Base-by-base conservation (phyloP, 495 filamentous ascomycete species). In the Aspergillus nidulans region DNA sequence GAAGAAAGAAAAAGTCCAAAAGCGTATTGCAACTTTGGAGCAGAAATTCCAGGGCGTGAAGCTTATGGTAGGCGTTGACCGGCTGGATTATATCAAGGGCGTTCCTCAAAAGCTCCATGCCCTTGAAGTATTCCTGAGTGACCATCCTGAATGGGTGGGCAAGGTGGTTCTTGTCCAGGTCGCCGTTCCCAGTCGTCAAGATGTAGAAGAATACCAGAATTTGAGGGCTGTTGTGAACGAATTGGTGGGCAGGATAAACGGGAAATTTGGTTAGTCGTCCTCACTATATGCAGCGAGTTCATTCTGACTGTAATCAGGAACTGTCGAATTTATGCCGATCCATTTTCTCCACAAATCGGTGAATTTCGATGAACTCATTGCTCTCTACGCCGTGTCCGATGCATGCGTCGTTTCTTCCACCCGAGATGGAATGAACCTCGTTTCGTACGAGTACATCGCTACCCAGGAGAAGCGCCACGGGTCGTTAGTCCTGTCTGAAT, bases 381-480 rank as follows among this genome's bases (percentile, higher is more conserved):
- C 92, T 0, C 80, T 97, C 3, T 97, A 97, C 61, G 89, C 92
- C 16, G 87, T 96, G 19, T 94, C 89, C 7, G 94, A 97, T 67
- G 91, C 90, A 24, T 97, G 92, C 67, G 82, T 97, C 18, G 92
- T 97, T 40, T 92, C 89, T 23, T 97, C 92, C 2, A 97, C 94
- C 6, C 83, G 94, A n/a, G 92, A 97, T 66, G 92, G 92, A 55
- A 97, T 97, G 92, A 97, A 97, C 68, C 81, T 97, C n/a, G 92
- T 97, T 28, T 94, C 90, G 20, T 97, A 95, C 72, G 92, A 97
- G 73, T 97, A 97, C 74, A 95, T 97, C 55, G 94, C 92, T 6
- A 88, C 86, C 6, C 92, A 97, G 65, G 77, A 87, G 60, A 86
- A 95, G 64, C 83, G 89, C 8, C 90, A 96, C 62, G 92, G 92